phyloP scores from a whole-genome alignment of 1,284 basidiomycete genomes.

The Fomitopsis schrenkii region DNA sequence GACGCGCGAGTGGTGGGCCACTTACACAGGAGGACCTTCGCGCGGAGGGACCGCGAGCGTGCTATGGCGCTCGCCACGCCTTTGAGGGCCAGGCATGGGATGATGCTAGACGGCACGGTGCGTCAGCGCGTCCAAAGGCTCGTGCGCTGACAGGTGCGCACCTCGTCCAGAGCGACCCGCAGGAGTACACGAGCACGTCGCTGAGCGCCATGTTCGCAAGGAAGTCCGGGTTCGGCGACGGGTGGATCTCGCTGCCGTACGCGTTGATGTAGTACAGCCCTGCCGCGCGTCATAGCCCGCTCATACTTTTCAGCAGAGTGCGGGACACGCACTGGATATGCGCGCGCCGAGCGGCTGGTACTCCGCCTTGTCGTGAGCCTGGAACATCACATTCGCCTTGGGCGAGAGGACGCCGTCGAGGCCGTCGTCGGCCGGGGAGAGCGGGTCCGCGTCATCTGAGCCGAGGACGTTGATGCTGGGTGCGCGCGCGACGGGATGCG shows the following conservation, averaged over 20 bases:
- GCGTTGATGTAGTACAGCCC: constrained; percentile 92
- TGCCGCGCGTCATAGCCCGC: constrained; percentile 21
- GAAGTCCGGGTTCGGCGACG: constrained; percentile 82
- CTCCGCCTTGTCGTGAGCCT: constrained; percentile 45
- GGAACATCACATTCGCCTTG: constrained; percentile 66
- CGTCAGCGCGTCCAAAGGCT: neutral
- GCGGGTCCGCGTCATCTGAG: constrained; percentile 12
- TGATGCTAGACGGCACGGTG: constrained; percentile 46
- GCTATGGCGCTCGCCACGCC: constrained; percentile 83
- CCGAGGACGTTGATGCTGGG: constrained; percentile 26
- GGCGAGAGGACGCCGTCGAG: constrained; percentile 42
- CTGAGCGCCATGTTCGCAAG: constrained; percentile 61
- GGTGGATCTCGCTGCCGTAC: constrained; percentile 88
- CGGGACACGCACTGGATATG: constrained; percentile 55
- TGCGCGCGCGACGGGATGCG: constrained; percentile 68
- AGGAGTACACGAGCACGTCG: constrained; percentile 84
- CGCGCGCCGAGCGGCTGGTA: constrained; percentile 61
- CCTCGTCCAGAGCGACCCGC: constrained; percentile 93
- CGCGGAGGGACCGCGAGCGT: constrained; percentile 63
- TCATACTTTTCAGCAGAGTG: neutral
- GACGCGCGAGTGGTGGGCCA: neutral
- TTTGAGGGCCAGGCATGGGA: constrained; percentile 86
- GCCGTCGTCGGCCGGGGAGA: constrained; percentile 46
- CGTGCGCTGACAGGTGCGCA: constrained; percentile 19
- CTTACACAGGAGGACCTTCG: constrained; percentile 84